Percentiles rank a stretch among this genome's conserved stretches.
Conservation (phyloP, 495 filamentous ascomycete species). For the Daldinia caldariorum region DNA sequence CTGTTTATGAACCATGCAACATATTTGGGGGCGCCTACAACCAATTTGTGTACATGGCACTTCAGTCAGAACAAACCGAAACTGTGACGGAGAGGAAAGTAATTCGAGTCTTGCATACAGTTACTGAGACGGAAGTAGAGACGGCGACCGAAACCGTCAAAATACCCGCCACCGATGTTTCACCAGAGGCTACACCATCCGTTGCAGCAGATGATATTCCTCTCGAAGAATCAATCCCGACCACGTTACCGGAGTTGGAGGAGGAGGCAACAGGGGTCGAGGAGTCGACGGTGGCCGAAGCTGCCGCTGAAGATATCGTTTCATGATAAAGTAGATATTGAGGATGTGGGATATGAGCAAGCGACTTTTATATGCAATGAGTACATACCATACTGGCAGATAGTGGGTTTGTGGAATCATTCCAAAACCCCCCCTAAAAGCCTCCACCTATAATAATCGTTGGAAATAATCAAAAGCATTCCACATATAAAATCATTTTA, state of each 20-base stretch:
- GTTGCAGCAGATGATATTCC: constrained; percentile 23
- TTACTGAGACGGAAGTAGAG: constrained; percentile 49
- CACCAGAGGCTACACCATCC: constrained; percentile 9
- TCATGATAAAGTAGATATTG: not conserved
- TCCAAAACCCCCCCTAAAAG: no score
- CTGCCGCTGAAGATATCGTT: not conserved
- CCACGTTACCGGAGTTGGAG: constrained; percentile 1
- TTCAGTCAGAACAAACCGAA: constrained; percentile 35
- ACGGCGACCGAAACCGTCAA: constrained; percentile 38
- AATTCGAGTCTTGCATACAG: constrained; percentile 52
- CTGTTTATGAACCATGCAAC: constrained; percentile 43
- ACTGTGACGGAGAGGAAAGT: constrained; percentile 49
- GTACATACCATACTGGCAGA: no score
- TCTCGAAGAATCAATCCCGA: not conserved
- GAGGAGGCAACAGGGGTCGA: not conserved
- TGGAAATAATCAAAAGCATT: no score
- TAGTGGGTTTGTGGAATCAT: no score
- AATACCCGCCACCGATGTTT: constrained; percentile 40
- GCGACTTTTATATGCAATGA: constrained; percentile 11
- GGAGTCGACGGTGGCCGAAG: not conserved
- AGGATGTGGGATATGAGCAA: constrained; percentile 8
- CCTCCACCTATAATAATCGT: no score
- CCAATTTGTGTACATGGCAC: not conserved
- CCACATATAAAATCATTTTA: no score
- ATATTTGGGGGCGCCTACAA: constrained; percentile 15